Percentiles rank a stretch among this genome's conserved stretches.
phyloP scores from a whole-genome alignment of 345 rosid species.

The Euphorbia tirucalli region DNA sequence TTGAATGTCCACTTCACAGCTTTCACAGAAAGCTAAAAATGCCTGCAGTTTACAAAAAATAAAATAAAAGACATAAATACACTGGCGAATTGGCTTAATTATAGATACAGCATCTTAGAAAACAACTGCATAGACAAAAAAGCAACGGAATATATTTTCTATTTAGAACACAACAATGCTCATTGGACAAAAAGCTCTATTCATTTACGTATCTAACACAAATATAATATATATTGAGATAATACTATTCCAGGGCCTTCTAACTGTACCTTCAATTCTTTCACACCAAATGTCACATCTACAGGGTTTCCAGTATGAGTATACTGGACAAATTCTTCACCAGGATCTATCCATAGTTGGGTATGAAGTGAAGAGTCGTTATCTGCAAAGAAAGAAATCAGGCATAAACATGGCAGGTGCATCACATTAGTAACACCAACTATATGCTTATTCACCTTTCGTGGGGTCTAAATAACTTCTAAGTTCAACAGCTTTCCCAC shows the following conservation, averaged over 20 bases:
- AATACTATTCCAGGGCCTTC: conserved; percentile 19
- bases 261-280: conserved; percentile 68
- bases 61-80: neutral
- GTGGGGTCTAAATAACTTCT: conserved; percentile 87
- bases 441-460: conserved; percentile 46
- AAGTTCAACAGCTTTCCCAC: conserved; percentile 92
- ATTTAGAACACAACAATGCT: neutral
- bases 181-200: neutral
- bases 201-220: conserved; percentile 3
- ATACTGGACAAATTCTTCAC: conserved; percentile 85
- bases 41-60: conserved; percentile 49
- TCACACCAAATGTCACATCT: conserved; percentile 85
- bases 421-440: conserved; percentile 5
- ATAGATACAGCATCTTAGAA: neutral
- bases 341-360: conserved; percentile 96
- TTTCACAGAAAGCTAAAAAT: conserved; percentile 82
- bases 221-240: neutral
- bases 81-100: neutral
- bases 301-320: conserved; percentile 76
- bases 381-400: conserved; percentile 43
- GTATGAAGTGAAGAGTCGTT: conserved; percentile 75
- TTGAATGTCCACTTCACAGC: conserved; percentile 87
- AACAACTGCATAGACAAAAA: neutral
- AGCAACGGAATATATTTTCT: neutral
- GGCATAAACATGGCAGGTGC: conserved; percentile 19